Evolutionary conservation across 306 rosid genomes (phyloP).

Genomic region (Dalbergia cochinchinensis): DNA sequence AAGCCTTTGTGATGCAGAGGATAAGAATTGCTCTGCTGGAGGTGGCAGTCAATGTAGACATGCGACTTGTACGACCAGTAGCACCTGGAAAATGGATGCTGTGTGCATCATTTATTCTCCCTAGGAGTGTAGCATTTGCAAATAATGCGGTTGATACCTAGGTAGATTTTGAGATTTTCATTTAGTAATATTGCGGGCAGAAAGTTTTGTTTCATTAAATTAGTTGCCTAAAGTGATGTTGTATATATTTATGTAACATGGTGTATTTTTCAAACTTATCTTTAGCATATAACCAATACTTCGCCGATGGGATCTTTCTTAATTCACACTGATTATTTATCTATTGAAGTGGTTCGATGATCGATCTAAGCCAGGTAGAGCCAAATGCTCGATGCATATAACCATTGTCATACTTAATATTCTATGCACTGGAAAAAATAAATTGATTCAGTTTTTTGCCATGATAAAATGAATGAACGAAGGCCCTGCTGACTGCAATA

Average conservation of each 20-base stretch:
- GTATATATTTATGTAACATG: constrained; percentile 15
- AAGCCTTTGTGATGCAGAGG: constrained; percentile 62
- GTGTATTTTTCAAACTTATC: constrained; percentile 3
- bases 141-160: constrained; percentile 48
- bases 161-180: constrained; percentile 39
- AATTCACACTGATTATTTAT: not conserved
- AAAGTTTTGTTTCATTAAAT: constrained; percentile 28
- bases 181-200: not conserved
- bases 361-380: not conserved
- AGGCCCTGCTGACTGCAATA: not conserved
- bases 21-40: constrained; percentile 82
- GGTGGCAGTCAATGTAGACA: constrained; percentile 77
- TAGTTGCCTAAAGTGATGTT: constrained; percentile 13
- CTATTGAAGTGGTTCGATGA: not conserved
- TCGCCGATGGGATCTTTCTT: not conserved
- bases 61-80: constrained; percentile 86
- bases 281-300: not conserved
- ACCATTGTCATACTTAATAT: not conserved
- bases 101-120: constrained; percentile 89
- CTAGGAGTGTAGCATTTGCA: constrained; percentile 79
- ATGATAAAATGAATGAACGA: not conserved
- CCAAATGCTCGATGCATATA: not conserved
- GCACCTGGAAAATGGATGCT: constrained; percentile 99
- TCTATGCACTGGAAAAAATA: not conserved
- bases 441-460: not conserved